Percentiles rank a stretch among this genome's conserved stretches.
Conservation (phyloP, 345 rosid species). For the Eucalyptus caleyi region DNA sequence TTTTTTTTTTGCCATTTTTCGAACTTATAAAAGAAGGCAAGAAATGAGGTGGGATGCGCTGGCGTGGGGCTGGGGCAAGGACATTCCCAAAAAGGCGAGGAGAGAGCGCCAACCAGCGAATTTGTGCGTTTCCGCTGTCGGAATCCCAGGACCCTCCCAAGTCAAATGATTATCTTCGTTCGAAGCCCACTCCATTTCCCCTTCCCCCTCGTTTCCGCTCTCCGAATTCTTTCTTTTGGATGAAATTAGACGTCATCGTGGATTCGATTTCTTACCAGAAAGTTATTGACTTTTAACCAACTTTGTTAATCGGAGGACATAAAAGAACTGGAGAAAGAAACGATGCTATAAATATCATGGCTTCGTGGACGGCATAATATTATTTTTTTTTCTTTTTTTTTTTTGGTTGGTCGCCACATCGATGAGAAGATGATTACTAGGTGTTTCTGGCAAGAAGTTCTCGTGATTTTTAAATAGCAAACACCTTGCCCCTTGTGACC, state of each 20-base stretch:
- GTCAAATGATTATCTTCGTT: neutral
- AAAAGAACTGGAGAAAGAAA: neutral
- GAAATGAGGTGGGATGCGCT: neutral
- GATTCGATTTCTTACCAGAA: neutral
- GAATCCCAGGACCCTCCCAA: neutral
- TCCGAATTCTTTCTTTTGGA: neutral
- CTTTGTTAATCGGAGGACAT: neutral
- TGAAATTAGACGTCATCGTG: neutral
- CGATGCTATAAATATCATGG: neutral
- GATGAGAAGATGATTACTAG: rapidly evolving
- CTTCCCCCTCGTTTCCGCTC: neutral
- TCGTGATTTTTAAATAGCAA: no score
- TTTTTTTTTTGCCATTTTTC: neutral
- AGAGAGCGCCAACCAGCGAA: neutral
- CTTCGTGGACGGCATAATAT: neutral
- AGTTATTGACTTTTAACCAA: neutral
- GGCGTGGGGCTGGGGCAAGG: neutral
- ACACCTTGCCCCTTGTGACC: rapidly evolving
- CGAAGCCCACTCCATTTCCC: neutral
- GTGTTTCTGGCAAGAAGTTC: rapidly evolving
- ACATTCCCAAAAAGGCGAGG: neutral
- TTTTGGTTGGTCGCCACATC: no score
- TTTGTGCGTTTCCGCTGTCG: neutral
- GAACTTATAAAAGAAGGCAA: neutral
- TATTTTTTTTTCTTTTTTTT: neutral